phyloP scores from a whole-genome alignment of 176 grass and related monocot species.

The Aechmea fasciata region DNA sequence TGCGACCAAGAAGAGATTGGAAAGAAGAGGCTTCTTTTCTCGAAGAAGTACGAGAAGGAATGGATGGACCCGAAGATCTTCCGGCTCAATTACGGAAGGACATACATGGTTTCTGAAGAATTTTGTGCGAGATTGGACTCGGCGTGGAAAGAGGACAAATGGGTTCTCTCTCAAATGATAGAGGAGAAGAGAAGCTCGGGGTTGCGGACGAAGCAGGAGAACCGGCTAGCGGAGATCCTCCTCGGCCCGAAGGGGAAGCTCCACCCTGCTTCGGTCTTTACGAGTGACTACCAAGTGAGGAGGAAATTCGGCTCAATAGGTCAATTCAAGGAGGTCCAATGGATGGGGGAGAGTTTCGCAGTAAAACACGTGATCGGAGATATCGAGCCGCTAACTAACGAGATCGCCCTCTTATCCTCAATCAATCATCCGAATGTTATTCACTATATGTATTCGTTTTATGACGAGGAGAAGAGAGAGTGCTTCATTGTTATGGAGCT shows the following conservation, averaged over 20 bases:
- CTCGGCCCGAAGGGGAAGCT: slow-evolving; percentile 42
- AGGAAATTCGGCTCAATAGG: slow-evolving; percentile 34
- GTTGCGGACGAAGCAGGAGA: slow-evolving; percentile 40
- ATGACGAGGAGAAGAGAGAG: slow-evolving; percentile 77
- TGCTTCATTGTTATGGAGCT: slow-evolving; percentile 66
- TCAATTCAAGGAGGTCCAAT: slow-evolving; percentile 75
- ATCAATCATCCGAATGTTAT: slow-evolving; percentile 60
- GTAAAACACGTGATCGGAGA: slow-evolving; percentile 76
- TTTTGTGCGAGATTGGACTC: slow-evolving; percentile 42
- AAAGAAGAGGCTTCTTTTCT: slow-evolving; percentile 29
- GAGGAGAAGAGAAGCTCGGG: slow-evolving; percentile 42
- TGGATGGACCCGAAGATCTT: slow-evolving; percentile 63
- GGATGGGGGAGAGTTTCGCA: slow-evolving; percentile 70
- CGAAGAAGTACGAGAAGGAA: slow-evolving; percentile 62
- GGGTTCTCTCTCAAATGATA: slow-evolving; percentile 55
- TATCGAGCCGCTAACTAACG: slow-evolving; percentile 20
- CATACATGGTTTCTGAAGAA: slow-evolving; percentile 37
- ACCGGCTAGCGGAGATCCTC: slow-evolving; percentile 55
- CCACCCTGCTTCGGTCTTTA: slow-evolving; percentile 44
- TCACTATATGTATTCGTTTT: slow-evolving; percentile 59
- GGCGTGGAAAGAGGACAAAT: slow-evolving; percentile 78
- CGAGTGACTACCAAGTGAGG: slow-evolving; percentile 60
- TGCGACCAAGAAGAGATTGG: slow-evolving; percentile 38
- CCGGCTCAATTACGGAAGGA: slow-evolving; percentile 50
- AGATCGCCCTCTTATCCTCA: slow-evolving; percentile 54